These are phyloP conservation scores for Medicago arabica DNA, from an alignment of 306 rosid species.

Conservation along the genomic window DNA sequence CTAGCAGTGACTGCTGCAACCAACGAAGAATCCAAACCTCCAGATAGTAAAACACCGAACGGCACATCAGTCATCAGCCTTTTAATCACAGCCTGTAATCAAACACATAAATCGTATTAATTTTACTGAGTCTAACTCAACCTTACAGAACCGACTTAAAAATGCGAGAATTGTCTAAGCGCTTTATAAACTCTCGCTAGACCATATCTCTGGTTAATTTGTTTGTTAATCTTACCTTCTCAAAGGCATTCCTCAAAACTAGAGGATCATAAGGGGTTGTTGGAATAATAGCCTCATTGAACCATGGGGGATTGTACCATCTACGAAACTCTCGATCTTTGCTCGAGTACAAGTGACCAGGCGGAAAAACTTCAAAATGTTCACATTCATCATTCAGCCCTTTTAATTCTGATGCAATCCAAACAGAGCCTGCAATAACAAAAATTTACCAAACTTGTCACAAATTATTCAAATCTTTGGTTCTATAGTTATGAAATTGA, in stretches of 20 bases:
- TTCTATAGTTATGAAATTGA: not conserved
- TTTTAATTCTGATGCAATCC: conserved; percentile 90
- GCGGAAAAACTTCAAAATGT: conserved; percentile 84
- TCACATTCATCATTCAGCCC: conserved; percentile 90
- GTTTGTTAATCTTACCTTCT: conserved; percentile 53
- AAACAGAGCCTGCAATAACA: conserved; percentile 72
- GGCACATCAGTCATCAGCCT: conserved; percentile 99
- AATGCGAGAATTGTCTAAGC: not conserved
- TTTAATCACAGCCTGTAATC: conserved; percentile 81
- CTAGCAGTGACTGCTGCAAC: conserved; percentile 95
- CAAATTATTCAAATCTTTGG: not conserved
- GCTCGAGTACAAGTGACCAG: conserved; percentile 96
- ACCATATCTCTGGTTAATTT: too few relatives aligned
- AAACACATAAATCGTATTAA: not conserved
- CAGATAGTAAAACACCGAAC: conserved; percentile 90
- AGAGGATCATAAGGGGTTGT: conserved; percentile 87
- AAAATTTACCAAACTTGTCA: conserved; percentile 6
- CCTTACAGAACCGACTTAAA: not conserved
- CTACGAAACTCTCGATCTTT: conserved; percentile 68
- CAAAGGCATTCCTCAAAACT: conserved; percentile 75
- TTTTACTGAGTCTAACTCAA: not conserved
- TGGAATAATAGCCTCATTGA: conserved; percentile 73
- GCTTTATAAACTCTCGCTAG: too few relatives aligned
- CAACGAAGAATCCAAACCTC: conserved; percentile 92
- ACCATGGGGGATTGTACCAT: conserved; percentile 96